These are phyloP conservation scores for Erythrobasidium hasegawianum DNA, from an alignment of 1,284 basidiomycete species.

Conservation along the genomic window DNA sequence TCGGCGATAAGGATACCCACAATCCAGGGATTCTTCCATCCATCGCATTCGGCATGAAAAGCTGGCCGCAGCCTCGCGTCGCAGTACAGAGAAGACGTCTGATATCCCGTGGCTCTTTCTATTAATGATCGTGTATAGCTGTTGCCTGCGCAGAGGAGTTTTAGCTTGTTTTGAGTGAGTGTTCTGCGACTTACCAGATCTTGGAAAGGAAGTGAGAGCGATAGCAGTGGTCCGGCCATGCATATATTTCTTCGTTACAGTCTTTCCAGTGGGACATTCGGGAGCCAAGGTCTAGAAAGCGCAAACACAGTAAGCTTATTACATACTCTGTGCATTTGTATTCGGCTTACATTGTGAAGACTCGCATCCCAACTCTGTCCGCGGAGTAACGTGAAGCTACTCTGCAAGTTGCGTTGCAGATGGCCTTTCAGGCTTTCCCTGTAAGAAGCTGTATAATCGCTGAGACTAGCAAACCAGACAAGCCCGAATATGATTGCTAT, in stretches of 20 bases:
- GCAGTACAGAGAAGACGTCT: conserved; percentile 40
- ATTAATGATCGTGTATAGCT: conserved; percentile 36
- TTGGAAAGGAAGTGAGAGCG: conserved; percentile 19
- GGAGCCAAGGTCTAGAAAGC: not conserved
- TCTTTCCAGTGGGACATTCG: not conserved
- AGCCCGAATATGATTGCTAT: not conserved
- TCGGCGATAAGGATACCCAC: not conserved
- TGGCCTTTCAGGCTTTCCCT: not conserved
- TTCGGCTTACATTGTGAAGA: conserved; percentile 1
- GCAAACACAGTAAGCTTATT: too few species aligned
- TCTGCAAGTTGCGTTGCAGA: not conserved
- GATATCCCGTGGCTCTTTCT: conserved; percentile 41
- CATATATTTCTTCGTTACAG: not conserved
- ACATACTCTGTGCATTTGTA: not conserved
- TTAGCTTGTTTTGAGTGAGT: not conserved
- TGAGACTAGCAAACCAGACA: not conserved
- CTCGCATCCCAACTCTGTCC: not conserved
- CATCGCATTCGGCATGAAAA: conserved; percentile 41
- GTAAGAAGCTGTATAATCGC: not conserved
- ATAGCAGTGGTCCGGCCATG: not conserved
- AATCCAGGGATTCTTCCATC: conserved; percentile 6
- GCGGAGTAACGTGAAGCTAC: not conserved
- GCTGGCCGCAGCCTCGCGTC: conserved; percentile 36
- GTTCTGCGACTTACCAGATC: conserved; percentile 3
- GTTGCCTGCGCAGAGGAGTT: conserved; percentile 38